Evolutionary conservation across 2,329 filamentous ascomycete genomes (phyloP).

Genomic region (Neofusicoccum laricinum): DNA sequence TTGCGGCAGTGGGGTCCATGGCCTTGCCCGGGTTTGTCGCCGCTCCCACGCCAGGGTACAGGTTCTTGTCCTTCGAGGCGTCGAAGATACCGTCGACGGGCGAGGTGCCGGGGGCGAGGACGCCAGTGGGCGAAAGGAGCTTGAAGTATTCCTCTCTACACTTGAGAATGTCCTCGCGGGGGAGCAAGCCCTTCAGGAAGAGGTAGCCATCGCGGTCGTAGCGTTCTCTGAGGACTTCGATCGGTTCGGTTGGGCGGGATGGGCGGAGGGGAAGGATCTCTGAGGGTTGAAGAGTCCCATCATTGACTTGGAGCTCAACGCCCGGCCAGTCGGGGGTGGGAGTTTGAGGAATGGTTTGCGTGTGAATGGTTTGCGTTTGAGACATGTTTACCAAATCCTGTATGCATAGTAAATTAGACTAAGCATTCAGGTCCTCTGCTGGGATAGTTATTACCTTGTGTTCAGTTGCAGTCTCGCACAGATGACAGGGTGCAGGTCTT

Average conservation of each 20-base stretch:
- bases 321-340: slow-evolving; percentile 22
- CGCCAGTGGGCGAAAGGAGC: slow-evolving; percentile 52
- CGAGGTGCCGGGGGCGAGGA: slow-evolving; percentile 53
- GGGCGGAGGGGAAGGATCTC: slow-evolving; percentile 44
- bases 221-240: slow-evolving; percentile 47
- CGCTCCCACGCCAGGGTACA: slow-evolving; percentile 55
- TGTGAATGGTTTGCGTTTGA: no score
- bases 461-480: no score
- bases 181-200: slow-evolving; percentile 54
- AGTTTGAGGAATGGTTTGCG: slow-evolving; percentile 15
- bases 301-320: slow-evolving; percentile 42
- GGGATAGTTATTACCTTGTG: no score
- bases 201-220: slow-evolving; percentile 54
- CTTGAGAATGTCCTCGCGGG: slow-evolving; percentile 51
- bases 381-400: no score
- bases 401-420: no score
- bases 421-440: no score
- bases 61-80: slow-evolving; percentile 36
- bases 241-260: slow-evolving; percentile 44
- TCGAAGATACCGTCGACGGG: slow-evolving; percentile 56
- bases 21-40: slow-evolving; percentile 45
- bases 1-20: slow-evolving; percentile 37
- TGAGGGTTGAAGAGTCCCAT: slow-evolving; percentile 44
- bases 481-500: no score
- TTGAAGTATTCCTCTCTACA: slow-evolving; percentile 54